Conservation (phyloP, 495 filamentous ascomycete species). For the Talaromyces proteolyticus region DNA sequence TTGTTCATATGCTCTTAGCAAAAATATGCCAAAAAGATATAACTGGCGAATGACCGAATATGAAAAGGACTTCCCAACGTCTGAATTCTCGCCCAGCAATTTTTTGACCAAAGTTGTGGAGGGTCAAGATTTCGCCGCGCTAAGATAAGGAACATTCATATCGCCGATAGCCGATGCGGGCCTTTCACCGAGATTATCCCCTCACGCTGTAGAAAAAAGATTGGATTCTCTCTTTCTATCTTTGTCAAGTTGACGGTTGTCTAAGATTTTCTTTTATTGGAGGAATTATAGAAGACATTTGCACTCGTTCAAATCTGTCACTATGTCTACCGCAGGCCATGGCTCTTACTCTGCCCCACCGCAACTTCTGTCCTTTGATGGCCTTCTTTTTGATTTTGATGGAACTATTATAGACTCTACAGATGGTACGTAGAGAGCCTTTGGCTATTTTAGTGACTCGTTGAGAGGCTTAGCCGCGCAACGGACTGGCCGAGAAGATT, state of each 20-base stretch:
- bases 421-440: slow-evolving; percentile 30
- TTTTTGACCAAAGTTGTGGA: slow-evolving; percentile 18
- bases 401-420: slow-evolving; percentile 49
- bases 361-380: slow-evolving; percentile 60
- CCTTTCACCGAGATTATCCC: slow-evolving; percentile 5
- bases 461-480: too few species aligned
- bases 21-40: slow-evolving; percentile 8
- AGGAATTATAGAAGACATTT: too few species aligned
- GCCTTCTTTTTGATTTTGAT: slow-evolving; percentile 89
- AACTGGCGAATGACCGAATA: slow-evolving; percentile 11
- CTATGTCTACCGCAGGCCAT: slow-evolving; percentile 23
- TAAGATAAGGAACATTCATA: slow-evolving; percentile 37
- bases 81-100: too few species aligned
- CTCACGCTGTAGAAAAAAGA: background rate
- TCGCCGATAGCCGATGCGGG: slow-evolving; percentile 32
- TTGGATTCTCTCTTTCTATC: background rate
- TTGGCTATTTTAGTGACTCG: too few species aligned
- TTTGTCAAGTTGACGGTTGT: background rate
- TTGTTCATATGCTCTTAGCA: slow-evolving; percentile 17
- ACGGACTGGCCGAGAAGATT: too few species aligned
- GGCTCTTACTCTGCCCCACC: slow-evolving; percentile 54
- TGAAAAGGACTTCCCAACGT: too few species aligned
- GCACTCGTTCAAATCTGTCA: background rate
- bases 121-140: slow-evolving; percentile 33
- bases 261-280: background rate